Evolutionary conservation across 1,139 yeast genomes (phyloP), one percentile per base, ranked within the genome.

Genomic region (Lodderomyces theae): DNA sequence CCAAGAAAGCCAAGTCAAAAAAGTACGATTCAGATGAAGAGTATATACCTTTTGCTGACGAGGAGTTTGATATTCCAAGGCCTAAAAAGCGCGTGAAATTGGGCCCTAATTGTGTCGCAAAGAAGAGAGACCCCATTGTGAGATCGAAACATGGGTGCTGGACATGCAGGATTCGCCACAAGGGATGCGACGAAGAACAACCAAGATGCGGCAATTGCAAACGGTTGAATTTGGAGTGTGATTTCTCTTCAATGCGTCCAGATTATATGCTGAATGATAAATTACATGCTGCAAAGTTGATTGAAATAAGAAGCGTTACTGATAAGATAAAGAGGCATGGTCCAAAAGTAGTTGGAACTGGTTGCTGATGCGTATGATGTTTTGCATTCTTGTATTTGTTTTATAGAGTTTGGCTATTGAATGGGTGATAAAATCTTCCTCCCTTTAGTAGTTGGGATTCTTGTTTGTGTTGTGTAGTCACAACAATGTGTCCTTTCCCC

Each of bases 151-250:
- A 63, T 29, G 87, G 87, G 0, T 81, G 87, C 51, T 81, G 86
- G 86, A 81, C 83, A 5, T 81, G 87, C 53, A 57, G 87, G 44
- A 61, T 80, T 18, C 70, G 88, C 37, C 80, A 81, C 52, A 81
- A 81, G 53, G 73, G 81, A 44, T 81, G 88, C 50, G 71, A 82
- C 0, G 86, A 80, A 52, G 80, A 79, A 47, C 71, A 64, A 47
- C 86, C 86, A 1, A 51, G 46, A 9, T 81, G 88, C 53, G 55
- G 59, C 11, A 80, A 78, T 50, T 81, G 88, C 56, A 47, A 51
- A 3, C 61, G 82, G 44, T 61, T 81, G 28, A 71, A 74, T 6
- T 57, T 81, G 29, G 51, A 51, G 7, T 81, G 87, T 54, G 82
- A 77, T 53, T 77, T 76, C 30, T 77, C 77, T 39, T 59, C 58